phyloP scores from a whole-genome alignment of 495 filamentous ascomycete species.

The Aspergillus nidulans region DNA sequence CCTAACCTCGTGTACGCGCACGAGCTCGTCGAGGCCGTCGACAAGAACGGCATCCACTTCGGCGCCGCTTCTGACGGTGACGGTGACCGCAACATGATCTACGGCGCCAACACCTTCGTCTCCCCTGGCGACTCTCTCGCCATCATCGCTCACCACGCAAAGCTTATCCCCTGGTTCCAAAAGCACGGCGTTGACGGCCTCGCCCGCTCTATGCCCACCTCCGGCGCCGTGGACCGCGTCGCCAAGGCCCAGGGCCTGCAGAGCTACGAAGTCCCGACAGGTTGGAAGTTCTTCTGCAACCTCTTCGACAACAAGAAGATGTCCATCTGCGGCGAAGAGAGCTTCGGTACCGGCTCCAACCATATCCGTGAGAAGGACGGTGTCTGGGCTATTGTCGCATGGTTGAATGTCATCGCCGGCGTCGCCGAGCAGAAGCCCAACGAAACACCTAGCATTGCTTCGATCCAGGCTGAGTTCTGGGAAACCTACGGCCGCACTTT shows the following conservation, averaged over 20 bases:
- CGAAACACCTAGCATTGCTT: conserved; percentile 78
- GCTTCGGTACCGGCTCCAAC: conserved; percentile 97
- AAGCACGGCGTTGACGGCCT: conserved; percentile 93
- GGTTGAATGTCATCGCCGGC: conserved; percentile 97
- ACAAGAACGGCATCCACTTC: conserved; percentile 88
- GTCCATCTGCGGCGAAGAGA: conserved; percentile 98
- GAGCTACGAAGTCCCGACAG: conserved; percentile 95
- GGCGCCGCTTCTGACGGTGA: conserved; percentile 95
- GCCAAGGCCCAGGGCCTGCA: conserved; percentile 88
- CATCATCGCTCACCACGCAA: conserved; percentile 94
- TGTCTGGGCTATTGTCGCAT: conserved; percentile 93
- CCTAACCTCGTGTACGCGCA: conserved; percentile 98
- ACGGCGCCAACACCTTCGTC: conserved; percentile 92
- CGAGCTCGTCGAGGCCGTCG: conserved; percentile 87
- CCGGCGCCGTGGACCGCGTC: conserved; percentile 89
- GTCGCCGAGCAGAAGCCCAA: conserved; percentile 75
- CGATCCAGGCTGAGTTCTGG: conserved; percentile 98
- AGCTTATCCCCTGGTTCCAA: conserved; percentile 94
- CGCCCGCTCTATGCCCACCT: conserved; percentile 95
- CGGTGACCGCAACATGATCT: conserved; percentile 99
- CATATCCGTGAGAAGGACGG: conserved; percentile 99
- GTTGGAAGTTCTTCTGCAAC: conserved; percentile 99
- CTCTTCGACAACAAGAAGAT: conserved; percentile 96
- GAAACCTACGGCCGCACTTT: conserved; percentile 92
- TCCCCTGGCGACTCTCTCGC: conserved; percentile 95